Conservation (phyloP, 225 moss, liverwort and hornwort genomes). For the Bryoerythrophyllum caledonicum region DNA sequence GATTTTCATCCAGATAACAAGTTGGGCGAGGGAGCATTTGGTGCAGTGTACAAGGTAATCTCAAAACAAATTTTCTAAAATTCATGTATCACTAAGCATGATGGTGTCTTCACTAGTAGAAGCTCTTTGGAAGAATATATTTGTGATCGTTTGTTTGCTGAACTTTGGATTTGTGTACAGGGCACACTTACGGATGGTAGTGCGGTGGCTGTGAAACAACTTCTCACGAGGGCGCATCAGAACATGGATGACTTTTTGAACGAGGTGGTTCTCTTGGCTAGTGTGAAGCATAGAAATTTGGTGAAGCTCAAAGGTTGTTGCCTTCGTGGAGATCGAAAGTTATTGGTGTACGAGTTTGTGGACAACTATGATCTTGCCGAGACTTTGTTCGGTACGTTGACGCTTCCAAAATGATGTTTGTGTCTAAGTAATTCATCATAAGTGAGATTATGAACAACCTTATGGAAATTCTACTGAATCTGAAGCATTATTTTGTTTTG, state of each 20-base stretch:
- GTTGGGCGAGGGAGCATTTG: conserved; percentile 36
- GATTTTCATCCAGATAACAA: conserved; percentile 24
- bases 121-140: too few species aligned
- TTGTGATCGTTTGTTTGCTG: neutral
- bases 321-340: conserved; percentile 28
- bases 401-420: too few species aligned
- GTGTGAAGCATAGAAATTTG: too few species aligned
- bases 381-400: too few species aligned
- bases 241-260: too few species aligned
- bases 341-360: too few species aligned
- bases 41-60: conserved; percentile 34
- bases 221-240: neutral
- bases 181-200: conserved; percentile 25
- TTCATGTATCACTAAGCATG: neutral
- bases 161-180: neutral
- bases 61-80: neutral
- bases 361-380: too few species aligned
- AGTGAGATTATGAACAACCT: too few species aligned
- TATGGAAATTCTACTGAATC: too few species aligned
- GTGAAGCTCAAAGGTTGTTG: conserved; percentile 34
- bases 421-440: too few species aligned
- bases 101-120: neutral
- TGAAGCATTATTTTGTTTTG: too few species aligned
- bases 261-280: too few species aligned
- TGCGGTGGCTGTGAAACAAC: conserved; percentile 39